Base-by-base conservation (phyloP, 345 rosid genomes). In the Conringia planisiliqua region DNA sequence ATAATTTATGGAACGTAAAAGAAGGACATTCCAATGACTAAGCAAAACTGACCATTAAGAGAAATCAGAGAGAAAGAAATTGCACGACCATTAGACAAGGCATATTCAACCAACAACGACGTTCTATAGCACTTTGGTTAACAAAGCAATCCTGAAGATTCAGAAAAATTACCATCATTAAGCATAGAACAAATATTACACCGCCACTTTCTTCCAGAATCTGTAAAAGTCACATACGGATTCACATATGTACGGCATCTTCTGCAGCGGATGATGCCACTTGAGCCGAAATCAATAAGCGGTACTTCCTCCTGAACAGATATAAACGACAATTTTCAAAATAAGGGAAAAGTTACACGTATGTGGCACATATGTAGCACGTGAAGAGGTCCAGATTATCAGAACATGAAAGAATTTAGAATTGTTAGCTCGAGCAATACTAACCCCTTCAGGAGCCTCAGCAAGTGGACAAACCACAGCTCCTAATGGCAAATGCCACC, bases 391-490 rank as follows among this genome's bases (percentile, higher is more conserved):
- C 58, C 22, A 70, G 32, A 26, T 42, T 12, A 29, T 48, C 43
- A 43, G 48, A 76, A 68, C 39, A 55, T 32, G 26, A 42, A 56
- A 57, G n/a, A 13, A 55, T 44, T 29, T 7, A 6, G 5, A 52
- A 16, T 48, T 38, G 54, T 46, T 55, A 26, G 65, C 39, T 66
- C 51, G 62, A 70, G 27, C 56, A 60, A 74, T 35, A 83, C 97
- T 79, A 50, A 96, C 99, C 90, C 96, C 96, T 48, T 87, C 88
- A 56, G 98, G 92, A 84, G 90, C 72, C 86, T 92, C 96, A 10
- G 97, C 98, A 73, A 96, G 98, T 74, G 99, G 99, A 72, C 98
- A 89, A 79, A 96, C 98, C 73, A 96, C 92, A 40, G 99, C 99
- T 75, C 98, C 98, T 52, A 96, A 88, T 57, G 98, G 96, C 76